Percentiles rank a stretch among this genome's conserved stretches.
Conservation (phyloP, 768 basidiomycete genomes). For the Wakefieldia striispora region DNA sequence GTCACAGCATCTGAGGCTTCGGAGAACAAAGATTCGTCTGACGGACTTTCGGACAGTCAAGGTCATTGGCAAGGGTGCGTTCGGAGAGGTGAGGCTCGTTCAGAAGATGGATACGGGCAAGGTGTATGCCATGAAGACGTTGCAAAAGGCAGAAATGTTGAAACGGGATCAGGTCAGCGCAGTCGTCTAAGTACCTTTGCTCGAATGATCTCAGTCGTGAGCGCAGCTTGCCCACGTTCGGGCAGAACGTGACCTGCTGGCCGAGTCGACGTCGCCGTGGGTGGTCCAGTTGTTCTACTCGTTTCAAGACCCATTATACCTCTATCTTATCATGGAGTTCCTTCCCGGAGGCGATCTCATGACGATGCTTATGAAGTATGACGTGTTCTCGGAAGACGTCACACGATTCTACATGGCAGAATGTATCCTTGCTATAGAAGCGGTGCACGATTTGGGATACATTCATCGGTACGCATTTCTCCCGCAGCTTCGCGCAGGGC, state of each 20-base stretch:
- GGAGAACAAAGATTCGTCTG: conserved; percentile 90
- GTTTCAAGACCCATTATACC: conserved; percentile 93
- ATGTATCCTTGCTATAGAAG: conserved; percentile 96
- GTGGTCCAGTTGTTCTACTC: conserved; percentile 98
- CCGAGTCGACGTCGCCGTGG: conserved; percentile 96
- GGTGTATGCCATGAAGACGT: conserved; percentile 99
- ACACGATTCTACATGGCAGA: conserved; percentile 99
- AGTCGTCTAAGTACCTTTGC: neutral
- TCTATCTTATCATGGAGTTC: conserved; percentile 97
- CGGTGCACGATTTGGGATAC: conserved; percentile 97
- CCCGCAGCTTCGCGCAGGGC: neutral
- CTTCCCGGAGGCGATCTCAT: conserved; percentile 94
- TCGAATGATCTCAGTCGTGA: conserved; percentile 6
- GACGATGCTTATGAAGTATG: conserved; percentile 99
- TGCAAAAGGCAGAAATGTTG: conserved; percentile 98
- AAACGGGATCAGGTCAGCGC: conserved; percentile 90
- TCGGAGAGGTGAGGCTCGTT: conserved; percentile 90
- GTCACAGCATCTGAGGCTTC: conserved; percentile 85
- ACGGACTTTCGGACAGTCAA: conserved; percentile 95
- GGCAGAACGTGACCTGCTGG: conserved; percentile 93
- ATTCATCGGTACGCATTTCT: conserved; percentile 79
- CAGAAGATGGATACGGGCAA: conserved; percentile 97
- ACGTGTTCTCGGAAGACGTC: conserved; percentile 97
- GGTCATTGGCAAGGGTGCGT: conserved; percentile 98
- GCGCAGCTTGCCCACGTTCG: conserved; percentile 91